Evolutionary conservation across 1,284 basidiomycete species (phyloP), one percentile per base, ranked within the genome.

Genomic region (Leccinum variabile): DNA sequence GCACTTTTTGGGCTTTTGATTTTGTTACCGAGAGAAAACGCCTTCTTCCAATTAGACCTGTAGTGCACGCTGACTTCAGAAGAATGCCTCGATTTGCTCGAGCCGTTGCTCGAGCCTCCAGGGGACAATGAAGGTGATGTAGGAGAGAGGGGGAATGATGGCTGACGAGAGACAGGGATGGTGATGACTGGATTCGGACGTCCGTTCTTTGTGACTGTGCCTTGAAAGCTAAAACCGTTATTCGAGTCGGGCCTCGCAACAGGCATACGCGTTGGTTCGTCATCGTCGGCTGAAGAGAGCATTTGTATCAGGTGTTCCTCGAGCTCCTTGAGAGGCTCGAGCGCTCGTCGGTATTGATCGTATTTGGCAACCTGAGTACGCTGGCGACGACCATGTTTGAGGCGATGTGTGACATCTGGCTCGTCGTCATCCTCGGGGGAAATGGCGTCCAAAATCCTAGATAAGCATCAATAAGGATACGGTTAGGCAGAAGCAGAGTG

Each of bases 401-500:
- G 84, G 81, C 68, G 87, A 80, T 67, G 84, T 73, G 16, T 79
- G 80, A 1, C 77, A 33, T 70, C 78, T 25, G 79, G 79, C 39
- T 86, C 84, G 22, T 85, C 78, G 32, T 68, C 66, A 33, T 72
- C 72, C 63, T 89, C 85, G 5, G 87, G 84, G 6, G 85, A 80
- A 63, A 92, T 82, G n/a, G 89, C 85, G 63, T 92, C 91, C 61
- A 93, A 79, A 66, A 93, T 91, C 64, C 89, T 90, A 66, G 9
- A 59, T 33, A 46, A 28, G 41, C 32, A 25, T 68, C 22, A 67
- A 50, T 30, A 37, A 61, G 22, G 22, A 28, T 22, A 22, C n/a
- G 3, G 32, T 59, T 54, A 33, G 54, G 46, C 30, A 16, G 50
- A 63, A 44, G 57, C 0, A 13, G 30, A 13, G 55, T 32, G 72